Evolutionary conservation across 2,329 filamentous ascomycete species (phyloP).

Genomic region (Cladophialophora yegresii): DNA sequence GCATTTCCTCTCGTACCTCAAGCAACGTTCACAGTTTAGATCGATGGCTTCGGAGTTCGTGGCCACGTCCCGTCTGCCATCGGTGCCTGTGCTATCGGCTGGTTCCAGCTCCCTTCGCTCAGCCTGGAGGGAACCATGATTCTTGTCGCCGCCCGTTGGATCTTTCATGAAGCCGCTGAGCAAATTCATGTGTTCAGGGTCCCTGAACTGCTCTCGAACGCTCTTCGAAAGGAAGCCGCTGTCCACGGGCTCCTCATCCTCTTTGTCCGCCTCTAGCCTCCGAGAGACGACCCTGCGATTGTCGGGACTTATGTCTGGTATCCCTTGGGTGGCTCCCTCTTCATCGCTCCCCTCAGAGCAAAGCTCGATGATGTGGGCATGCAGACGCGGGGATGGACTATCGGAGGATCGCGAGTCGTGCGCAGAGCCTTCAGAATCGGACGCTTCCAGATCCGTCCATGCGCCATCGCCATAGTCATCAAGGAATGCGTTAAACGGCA

Average conservation of each 20-base stretch:
- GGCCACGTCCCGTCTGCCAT: background rate
- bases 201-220: background rate
- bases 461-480: background rate
- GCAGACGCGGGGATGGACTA: background rate
- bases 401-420: background rate
- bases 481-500: background rate
- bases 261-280: background rate
- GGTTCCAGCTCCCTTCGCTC: background rate
- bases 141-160: background rate
- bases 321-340: background rate
- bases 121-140: background rate
- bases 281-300: background rate
- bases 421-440: background rate
- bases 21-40: background rate
- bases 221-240: background rate
- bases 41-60: background rate
- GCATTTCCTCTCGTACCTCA: background rate
- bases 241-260: background rate
- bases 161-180: background rate
- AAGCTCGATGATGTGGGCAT: background rate
- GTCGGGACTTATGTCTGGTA: background rate
- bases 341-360: background rate
- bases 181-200: background rate
- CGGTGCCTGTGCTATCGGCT: background rate
- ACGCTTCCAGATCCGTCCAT: constrained; percentile 6